Evolutionary conservation across 108 stramenopile genomes (phyloP).

Genomic region (Asterionellopsis glacialis): DNA sequence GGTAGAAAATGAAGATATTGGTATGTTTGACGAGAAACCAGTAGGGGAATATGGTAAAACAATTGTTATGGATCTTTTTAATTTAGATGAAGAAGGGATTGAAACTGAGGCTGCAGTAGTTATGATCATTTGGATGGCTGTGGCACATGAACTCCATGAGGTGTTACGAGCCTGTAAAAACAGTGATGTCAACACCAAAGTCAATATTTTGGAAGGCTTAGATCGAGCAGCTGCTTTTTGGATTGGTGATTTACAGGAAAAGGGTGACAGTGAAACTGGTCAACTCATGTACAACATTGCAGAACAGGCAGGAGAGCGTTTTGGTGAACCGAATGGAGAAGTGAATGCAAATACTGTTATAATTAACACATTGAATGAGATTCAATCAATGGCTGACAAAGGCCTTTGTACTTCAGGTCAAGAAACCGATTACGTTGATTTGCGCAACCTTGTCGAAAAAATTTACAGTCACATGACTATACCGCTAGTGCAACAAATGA

Average conservation of each 20-base stretch:
- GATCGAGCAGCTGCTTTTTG: slow-evolving; percentile 73
- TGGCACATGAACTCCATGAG: slow-evolving; percentile 49
- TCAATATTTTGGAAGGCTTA: slow-evolving; percentile 23
- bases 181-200: slow-evolving; percentile 6
- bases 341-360: slow-evolving; percentile 49
- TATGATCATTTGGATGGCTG: slow-evolving; percentile 71
- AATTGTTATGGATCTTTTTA: slow-evolving; percentile 51
- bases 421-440: slow-evolving; percentile 20
- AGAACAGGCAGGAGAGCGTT: slow-evolving; percentile 32
- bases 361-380: slow-evolving; percentile 24
- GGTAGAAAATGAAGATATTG: slow-evolving; percentile 35
- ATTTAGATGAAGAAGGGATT: slow-evolving; percentile 21
- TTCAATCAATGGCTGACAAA: slow-evolving; percentile 26
- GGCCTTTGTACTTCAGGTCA: slow-evolving; percentile 13
- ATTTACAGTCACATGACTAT: slow-evolving; percentile 51
- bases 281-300: slow-evolving; percentile 69
- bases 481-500: slow-evolving; percentile 69
- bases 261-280: slow-evolving; percentile 37
- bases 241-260: slow-evolving; percentile 57
- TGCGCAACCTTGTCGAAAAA: slow-evolving; percentile 27
- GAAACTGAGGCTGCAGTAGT: slow-evolving; percentile 48
- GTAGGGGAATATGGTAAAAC: slow-evolving; percentile 50
- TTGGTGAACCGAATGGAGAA: slow-evolving; percentile 34
- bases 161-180: slow-evolving; percentile 37
- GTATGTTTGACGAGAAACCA: slow-evolving; percentile 49